A percentile compares a stretch with the other conserved stretches of the same genome.
Conservation (phyloP, 202 grass and related monocot species). For the Panicum virgatum region DNA sequence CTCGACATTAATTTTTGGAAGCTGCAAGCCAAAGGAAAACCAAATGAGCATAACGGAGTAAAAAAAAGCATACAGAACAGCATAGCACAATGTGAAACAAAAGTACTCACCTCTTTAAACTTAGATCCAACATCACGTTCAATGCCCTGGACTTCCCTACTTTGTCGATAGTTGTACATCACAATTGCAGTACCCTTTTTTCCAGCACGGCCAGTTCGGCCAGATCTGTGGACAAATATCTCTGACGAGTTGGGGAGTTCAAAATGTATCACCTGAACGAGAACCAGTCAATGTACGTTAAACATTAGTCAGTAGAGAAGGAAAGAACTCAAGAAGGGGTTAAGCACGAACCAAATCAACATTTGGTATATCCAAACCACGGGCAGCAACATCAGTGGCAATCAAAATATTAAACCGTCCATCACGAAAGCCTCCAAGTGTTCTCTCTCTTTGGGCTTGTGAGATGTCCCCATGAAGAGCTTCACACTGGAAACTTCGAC, state of each 20-base stretch:
- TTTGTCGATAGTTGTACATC: conserved; percentile 53
- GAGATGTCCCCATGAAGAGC: conserved; percentile 77
- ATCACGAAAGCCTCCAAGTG: conserved; percentile 62
- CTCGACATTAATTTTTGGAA: conserved; percentile 64
- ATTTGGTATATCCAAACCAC: conserved; percentile 86
- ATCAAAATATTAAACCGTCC: conserved; percentile 67
- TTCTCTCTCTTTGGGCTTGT: conserved; percentile 68
- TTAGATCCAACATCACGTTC: conserved; percentile 61
- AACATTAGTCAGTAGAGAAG: neutral
- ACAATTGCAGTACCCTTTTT: conserved; percentile 68
- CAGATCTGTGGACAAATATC: conserved; percentile 69
- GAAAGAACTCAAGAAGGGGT: neutral
- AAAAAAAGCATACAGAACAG: conserved; percentile 3
- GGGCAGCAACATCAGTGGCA: conserved; percentile 85
- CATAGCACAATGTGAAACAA: neutral
- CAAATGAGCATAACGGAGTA: conserved; percentile 9
- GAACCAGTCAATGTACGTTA: neutral
- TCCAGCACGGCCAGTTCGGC: conserved; percentile 72
- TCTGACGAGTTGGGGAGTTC: conserved; percentile 72
- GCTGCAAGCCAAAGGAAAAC: conserved; percentile 27
- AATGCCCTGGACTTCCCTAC: conserved; percentile 45
- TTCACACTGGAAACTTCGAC: conserved; percentile 53
- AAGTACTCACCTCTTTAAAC: conserved; percentile 52
- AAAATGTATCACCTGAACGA: conserved; percentile 64
- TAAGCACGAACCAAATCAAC: conserved; percentile 64